phyloP scores from a whole-genome alignment of 1,139 yeast genomes.

The Suhomyces atakaporum region DNA sequence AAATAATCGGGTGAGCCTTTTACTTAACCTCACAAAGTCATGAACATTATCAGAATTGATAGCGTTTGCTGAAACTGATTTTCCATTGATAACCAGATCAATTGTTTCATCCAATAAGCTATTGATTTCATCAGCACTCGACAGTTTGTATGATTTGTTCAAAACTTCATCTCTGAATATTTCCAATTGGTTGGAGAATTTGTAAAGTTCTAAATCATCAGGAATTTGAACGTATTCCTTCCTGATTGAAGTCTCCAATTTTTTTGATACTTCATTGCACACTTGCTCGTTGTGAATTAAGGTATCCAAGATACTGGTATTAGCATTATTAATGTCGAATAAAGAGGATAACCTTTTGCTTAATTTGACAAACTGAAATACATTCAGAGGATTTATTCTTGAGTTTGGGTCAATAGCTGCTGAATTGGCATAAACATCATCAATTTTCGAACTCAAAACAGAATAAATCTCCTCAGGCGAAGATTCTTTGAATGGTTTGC shows the following conservation, averaged over 20 bases:
- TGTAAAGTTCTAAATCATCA: constrained; percentile 24
- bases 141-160: constrained; percentile 11
- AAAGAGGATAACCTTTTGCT: constrained; percentile 18
- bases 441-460: constrained; percentile 23
- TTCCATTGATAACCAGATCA: constrained; percentile 18
- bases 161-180: constrained; percentile 16
- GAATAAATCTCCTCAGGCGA: constrained; percentile 18
- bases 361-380: constrained; percentile 17
- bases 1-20: constrained; percentile 20
- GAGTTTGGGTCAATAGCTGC: too few species aligned
- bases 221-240: constrained; percentile 24
- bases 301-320: constrained; percentile 23
- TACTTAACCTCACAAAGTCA: constrained; percentile 18
- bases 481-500: constrained; percentile 13
- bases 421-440: constrained; percentile 17
- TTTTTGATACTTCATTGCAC: constrained; percentile 8
- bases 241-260: not conserved
- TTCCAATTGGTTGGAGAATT: constrained; percentile 18
- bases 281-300: constrained; percentile 19
- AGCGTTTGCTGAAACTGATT: constrained; percentile 3
- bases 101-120: constrained; percentile 22
- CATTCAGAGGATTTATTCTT: constrained; percentile 12
- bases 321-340: constrained; percentile 23
- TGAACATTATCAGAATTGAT: constrained; percentile 10
- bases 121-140: constrained; percentile 17